Conservation (phyloP, 2,329 filamentous ascomycete species). For the Magnaporthales sp. region DNA sequence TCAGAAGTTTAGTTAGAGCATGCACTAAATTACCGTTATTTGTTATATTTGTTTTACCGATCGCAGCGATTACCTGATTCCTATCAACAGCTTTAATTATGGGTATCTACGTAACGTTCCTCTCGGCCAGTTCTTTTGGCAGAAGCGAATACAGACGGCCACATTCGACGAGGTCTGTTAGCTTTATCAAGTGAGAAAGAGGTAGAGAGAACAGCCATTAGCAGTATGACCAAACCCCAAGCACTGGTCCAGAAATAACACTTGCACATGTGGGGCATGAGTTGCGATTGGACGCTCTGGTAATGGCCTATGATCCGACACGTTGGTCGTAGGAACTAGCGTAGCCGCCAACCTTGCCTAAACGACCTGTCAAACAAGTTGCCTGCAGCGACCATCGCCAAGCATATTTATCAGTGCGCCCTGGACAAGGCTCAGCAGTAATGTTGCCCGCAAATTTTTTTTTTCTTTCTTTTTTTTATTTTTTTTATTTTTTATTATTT, state of each 20-base stretch:
- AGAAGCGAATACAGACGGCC: not conserved
- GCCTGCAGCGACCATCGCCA: not conserved
- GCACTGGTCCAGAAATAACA: not conserved
- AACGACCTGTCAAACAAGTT: not conserved
- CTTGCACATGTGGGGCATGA: not conserved
- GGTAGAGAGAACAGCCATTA: not conserved
- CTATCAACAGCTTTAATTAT: too few species aligned
- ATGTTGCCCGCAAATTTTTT: too few species aligned
- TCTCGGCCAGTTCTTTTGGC: not conserved
- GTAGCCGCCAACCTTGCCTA: not conserved
- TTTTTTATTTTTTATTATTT: too few species aligned
- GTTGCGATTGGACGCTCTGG: not conserved
- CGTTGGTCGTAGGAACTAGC: not conserved
- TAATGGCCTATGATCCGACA: not conserved
- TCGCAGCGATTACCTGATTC: too few species aligned
- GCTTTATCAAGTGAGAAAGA: too few species aligned
- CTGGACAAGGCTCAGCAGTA: not conserved
- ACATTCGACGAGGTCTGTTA: too few species aligned
- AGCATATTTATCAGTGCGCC: not conserved
- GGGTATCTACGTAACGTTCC: too few species aligned
- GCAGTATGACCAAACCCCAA: not conserved
- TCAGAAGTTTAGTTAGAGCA: too few species aligned
- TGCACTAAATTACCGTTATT: too few species aligned
- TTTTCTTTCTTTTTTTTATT: too few species aligned
- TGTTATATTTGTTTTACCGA: too few species aligned